A percentile compares a stretch with the other conserved stretches of the same genome.
phyloP scores from a whole-genome alignment of 2,329 filamentous ascomycete genomes.

The Tolypocladium cylindrosporum region DNA sequence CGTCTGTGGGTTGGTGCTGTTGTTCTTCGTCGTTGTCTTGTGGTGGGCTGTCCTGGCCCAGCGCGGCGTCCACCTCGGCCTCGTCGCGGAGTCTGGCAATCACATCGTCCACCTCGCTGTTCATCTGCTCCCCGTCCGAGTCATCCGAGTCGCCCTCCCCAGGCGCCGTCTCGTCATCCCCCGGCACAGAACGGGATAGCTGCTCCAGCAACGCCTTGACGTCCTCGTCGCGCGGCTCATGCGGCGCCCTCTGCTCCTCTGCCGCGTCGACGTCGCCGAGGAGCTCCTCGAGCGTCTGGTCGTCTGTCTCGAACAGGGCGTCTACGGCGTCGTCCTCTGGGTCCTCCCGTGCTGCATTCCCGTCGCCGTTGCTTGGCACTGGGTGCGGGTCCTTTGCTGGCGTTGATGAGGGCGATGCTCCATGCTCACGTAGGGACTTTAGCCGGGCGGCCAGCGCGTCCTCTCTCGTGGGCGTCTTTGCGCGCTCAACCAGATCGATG shows the following conservation, averaged over 20 bases:
- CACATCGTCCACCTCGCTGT: conserved; percentile 30
- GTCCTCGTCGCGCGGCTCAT: conserved; percentile 18
- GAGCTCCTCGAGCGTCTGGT: conserved; percentile 42
- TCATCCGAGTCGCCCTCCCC: conserved; percentile 23
- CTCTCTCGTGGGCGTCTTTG: conserved; percentile 33
- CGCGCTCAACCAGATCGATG: conserved; percentile 29
- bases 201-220: conserved; percentile 27
- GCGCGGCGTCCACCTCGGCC: conserved; percentile 22
- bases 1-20: neutral
- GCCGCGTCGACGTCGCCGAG: conserved; percentile 31
- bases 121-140: conserved; percentile 42
- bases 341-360: neutral
- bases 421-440: conserved; percentile 35
- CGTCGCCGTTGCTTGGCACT: neutral
- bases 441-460: conserved; percentile 42
- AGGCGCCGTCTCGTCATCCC: conserved; percentile 5
- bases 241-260: conserved; percentile 9
- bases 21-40: conserved; percentile 1
- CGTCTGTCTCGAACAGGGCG: conserved; percentile 34
- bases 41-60: neutral
- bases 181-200: conserved; percentile 21
- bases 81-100: conserved; percentile 38
- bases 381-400: neutral
- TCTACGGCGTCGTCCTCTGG: conserved; percentile 23
- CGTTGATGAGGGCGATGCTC: conserved; percentile 15